A percentile compares a stretch with the other conserved stretches of the same genome.
Evolutionary conservation across 2,329 filamentous ascomycete species (phyloP).

Genomic region (Coleophoma cylindrospora): DNA sequence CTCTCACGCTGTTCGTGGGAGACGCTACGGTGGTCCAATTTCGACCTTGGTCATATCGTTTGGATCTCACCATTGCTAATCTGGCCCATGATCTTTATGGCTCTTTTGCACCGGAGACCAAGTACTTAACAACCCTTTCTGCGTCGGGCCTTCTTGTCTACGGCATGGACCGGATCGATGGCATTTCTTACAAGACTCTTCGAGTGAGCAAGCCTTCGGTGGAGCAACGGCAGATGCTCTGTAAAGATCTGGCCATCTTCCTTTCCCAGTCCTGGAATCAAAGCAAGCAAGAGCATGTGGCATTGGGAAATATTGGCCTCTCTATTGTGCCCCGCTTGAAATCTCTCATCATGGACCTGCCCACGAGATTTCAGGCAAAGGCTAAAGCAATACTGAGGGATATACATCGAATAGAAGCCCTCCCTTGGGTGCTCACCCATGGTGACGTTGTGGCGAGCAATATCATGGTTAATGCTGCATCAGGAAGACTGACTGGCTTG

Average conservation of each 20-base stretch:
- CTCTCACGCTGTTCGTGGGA: conserved; percentile 40
- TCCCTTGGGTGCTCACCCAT: conserved; percentile 54
- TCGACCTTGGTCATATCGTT: conserved; percentile 35
- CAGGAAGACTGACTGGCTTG: conserved; percentile 43
- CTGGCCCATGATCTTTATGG: conserved; percentile 36
- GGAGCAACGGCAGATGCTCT: conserved; percentile 24
- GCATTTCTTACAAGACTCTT: conserved; percentile 31
- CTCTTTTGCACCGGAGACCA: conserved; percentile 35
- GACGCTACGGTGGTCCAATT: conserved; percentile 41
- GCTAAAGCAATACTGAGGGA: conserved; percentile 18
- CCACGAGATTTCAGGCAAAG: conserved; percentile 22
- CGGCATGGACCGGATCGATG: conserved; percentile 35
- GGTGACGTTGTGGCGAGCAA: conserved; percentile 56
- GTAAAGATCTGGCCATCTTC: conserved; percentile 36
- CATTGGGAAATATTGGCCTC: conserved; percentile 32
- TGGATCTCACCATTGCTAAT: conserved; percentile 32
- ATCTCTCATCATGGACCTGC: conserved; percentile 30
- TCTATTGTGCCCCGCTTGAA: conserved; percentile 35
- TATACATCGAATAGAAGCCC: conserved; percentile 30
- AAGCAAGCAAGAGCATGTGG: background rate
- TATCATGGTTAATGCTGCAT: conserved; percentile 42
- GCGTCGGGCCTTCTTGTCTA: conserved; percentile 29
- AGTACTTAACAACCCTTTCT: conserved; percentile 30
- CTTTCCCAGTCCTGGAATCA: conserved; percentile 33
- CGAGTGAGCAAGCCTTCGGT: conserved; percentile 2